phyloP scores from a whole-genome alignment of 2,329 filamentous ascomycete species.

The Pyrenophora seminiperda region DNA sequence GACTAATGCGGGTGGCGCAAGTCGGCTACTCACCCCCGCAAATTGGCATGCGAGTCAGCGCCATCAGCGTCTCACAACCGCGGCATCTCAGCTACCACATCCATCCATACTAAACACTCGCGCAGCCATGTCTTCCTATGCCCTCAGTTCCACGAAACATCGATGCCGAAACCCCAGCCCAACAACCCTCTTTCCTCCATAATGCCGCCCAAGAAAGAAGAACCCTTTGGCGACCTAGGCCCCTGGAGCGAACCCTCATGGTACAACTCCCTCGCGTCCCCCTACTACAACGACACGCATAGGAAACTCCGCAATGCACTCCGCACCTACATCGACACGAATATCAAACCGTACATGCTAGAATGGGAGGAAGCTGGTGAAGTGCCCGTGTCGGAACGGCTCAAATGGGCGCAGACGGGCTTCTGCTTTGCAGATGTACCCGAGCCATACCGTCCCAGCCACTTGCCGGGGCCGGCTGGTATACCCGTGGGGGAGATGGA shows the following conservation, averaged over 20 bases:
- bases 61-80: conserved; percentile 9
- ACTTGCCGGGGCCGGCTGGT: conserved; percentile 46
- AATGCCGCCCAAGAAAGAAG: conserved; percentile 31
- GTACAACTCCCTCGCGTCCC: conserved; percentile 56
- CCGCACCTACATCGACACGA: conserved; percentile 63
- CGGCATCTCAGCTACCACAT: conserved; percentile 16
- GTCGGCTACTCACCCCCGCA: conserved; percentile 11
- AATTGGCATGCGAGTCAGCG: conserved; percentile 5
- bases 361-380: conserved; percentile 65
- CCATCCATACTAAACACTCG: neutral
- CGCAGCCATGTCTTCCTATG: conserved; percentile 1
- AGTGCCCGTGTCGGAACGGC: conserved; percentile 54
- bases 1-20: conserved; percentile 3
- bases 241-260: conserved; percentile 57
- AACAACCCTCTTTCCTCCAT: conserved; percentile 20
- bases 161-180: conserved; percentile 16
- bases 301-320: conserved; percentile 62
- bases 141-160: conserved; percentile 10
- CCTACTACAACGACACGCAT: conserved; percentile 69
- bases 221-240: conserved; percentile 43
- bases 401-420: conserved; percentile 50
- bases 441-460: conserved; percentile 49
- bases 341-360: conserved; percentile 63
- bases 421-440: conserved; percentile 54
- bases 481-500: conserved; percentile 47